Percentiles rank a stretch among this genome's conserved stretches.
Evolutionary conservation across 306 rosid species (phyloP).

Genomic region (Quercus suber): DNA sequence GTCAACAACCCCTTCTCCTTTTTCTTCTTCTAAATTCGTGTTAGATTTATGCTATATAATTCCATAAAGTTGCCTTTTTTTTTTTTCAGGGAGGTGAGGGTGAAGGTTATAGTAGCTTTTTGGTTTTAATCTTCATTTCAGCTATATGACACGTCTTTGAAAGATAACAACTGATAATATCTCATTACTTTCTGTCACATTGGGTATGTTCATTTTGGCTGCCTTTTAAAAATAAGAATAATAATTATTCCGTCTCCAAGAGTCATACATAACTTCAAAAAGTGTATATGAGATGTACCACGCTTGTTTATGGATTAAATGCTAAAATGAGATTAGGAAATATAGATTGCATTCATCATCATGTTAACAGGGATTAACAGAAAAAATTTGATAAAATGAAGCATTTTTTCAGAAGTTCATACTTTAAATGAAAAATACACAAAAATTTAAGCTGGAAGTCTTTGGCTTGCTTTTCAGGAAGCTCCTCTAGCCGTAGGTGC

Average conservation of each 20-base stretch:
- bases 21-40: no score
- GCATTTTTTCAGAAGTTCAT: no score
- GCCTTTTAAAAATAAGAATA: neutral
- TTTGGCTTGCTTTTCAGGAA: neutral
- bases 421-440: no score
- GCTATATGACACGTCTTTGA: neutral
- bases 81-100: no score
- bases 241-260: no score
- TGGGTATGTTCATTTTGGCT: neutral
- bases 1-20: no score
- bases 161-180: neutral
- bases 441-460: no score
- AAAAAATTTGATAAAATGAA: no score
- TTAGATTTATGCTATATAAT: no score
- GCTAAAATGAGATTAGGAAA: neutral
- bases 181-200: no score
- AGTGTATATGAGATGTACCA: neutral
- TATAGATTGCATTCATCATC: no score
- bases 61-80: no score
- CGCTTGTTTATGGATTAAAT: neutral
- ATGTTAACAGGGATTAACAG: neutral
- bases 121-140: neutral
- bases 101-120: neutral
- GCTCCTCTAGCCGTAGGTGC: constrained; percentile 28
- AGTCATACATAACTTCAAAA: neutral